phyloP scores from a whole-genome alignment of 768 basidiomycete species.

The Lactarius tabidus region DNA sequence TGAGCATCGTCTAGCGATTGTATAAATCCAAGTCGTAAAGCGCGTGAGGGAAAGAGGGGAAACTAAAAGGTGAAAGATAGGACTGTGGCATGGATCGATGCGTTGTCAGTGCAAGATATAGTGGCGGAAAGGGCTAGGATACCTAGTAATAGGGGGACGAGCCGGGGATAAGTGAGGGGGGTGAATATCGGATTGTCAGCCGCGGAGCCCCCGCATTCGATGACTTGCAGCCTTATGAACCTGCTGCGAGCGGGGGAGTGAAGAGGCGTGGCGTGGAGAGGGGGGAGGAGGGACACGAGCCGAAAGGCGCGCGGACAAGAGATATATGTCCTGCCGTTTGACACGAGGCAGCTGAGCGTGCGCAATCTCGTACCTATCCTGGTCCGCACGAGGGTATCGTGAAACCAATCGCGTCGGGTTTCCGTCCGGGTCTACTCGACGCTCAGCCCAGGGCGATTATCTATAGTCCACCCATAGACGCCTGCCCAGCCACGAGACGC shows the following conservation, averaged over 20 bases:
- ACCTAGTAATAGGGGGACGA: conserved; percentile 10
- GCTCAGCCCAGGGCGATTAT: conserved; percentile 16
- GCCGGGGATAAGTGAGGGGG: conserved; percentile 1
- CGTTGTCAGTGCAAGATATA: neutral
- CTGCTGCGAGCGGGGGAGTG: conserved; percentile 14
- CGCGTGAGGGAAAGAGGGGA: neutral
- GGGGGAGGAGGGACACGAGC: conserved; percentile 7
- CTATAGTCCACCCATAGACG: conserved; percentile 1
- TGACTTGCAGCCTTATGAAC: conserved; percentile 26
- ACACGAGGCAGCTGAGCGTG: conserved; percentile 25
- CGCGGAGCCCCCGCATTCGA: conserved; percentile 22
- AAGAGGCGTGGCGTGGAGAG: conserved; percentile 12
- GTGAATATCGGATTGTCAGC: conserved; percentile 18
- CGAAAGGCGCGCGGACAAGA: neutral
- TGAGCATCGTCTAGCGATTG: conserved; percentile 19
- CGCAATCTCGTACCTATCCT: conserved; percentile 21
- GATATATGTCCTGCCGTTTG: conserved; percentile 25
- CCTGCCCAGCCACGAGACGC: conserved; percentile 4
- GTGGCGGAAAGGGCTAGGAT: neutral
- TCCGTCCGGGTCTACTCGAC: conserved; percentile 12
- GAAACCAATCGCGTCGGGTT: conserved; percentile 17
- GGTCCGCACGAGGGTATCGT: conserved; percentile 10
- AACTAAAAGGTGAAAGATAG: neutral
- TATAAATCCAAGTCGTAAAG: conserved; percentile 16
- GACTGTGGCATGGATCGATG: neutral